Evolutionary conservation across 1,284 basidiomycete genomes (phyloP), one percentile per base, ranked within the genome.

Genomic region (Rhodotorula sp.): DNA sequence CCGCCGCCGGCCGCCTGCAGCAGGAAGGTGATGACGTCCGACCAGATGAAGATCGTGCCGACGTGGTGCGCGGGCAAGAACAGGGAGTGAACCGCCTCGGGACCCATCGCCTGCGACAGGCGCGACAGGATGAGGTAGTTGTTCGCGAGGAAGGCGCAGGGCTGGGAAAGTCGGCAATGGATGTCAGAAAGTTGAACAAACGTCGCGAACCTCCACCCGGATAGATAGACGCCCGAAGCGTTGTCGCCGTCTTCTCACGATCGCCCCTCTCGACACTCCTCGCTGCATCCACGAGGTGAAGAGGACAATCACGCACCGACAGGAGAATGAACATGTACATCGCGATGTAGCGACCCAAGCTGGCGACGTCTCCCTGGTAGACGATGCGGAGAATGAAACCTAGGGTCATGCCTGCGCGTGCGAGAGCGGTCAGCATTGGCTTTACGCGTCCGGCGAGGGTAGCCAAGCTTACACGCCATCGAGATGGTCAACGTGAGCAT

Each of bases 21-120:
- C 16, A 79, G 9, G 63, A 80, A 80, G 3, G 78, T 79, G 27
- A 72, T 44, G 14, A 81, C 76, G 62, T 81, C 80, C 61, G 66
- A 68, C 67, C 74, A 76, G 10, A 58, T 52, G 46, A 80, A 80
- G 52, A 80, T 67, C 61, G 71, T 67, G 63, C 70, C 61, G 64
- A 71, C 44, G 50, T 52, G 16, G 25, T 61, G 25, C 34, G 67
- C 42, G 48, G 69, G 68, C 54, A 76, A 62, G 71, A 75, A 66
- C 7, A 73, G 61, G 52, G 60, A 61, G 9, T 62, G n/a, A 1
- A 52, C 66, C 1, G 54, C 58, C 8, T 70, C 66, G 2, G 59
- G 59, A 10, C 63, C 66, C 53, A 72, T 66, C 13, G 68, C 49
- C 0, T 17, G 25, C 4, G 73, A 63, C n/a, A 75, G 60, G 21